phyloP scores from a whole-genome alignment of 2,329 filamentous ascomycete species.

The Chlorencoelia australis region DNA sequence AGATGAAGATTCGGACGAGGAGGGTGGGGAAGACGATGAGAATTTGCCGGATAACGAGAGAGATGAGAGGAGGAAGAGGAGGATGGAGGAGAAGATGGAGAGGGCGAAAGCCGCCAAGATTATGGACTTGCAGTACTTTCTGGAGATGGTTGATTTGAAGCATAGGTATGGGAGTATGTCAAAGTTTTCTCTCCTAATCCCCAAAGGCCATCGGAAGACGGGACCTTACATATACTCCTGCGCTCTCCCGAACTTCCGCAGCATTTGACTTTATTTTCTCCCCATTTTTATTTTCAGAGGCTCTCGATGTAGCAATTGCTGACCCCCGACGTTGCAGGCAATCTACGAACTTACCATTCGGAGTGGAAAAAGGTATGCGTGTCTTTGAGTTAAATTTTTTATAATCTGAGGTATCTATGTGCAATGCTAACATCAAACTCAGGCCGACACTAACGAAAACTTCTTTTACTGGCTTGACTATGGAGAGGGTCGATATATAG shows the following conservation, averaged over 20 bases:
- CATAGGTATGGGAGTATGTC: constrained; percentile 61
- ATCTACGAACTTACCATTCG: constrained; percentile 70
- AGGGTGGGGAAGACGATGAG: constrained; percentile 12
- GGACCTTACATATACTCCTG: too few species aligned
- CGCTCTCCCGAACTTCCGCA: too few species aligned
- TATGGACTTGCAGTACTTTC: constrained; percentile 80
- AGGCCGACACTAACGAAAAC: constrained; percentile 68
- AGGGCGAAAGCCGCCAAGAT: constrained; percentile 59
- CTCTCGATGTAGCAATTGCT: too few species aligned
- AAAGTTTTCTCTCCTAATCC: too few species aligned
- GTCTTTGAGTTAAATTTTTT: too few species aligned
- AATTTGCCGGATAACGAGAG: constrained; percentile 29
- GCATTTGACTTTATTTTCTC: too few species aligned
- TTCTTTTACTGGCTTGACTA: constrained; percentile 93
- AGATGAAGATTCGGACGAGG: constrained; percentile 40
- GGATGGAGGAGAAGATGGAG: constrained; percentile 41
- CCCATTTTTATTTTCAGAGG: too few species aligned
- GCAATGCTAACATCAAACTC: too few species aligned
- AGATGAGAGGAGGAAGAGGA: constrained; percentile 30
- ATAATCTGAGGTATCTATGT: too few species aligned
- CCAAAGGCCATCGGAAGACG: too few species aligned
- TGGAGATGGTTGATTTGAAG: constrained; percentile 75
- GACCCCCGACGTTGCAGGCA: too few species aligned
- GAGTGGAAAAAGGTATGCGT: constrained; percentile 79
- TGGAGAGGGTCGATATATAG: constrained; percentile 61